phyloP scores from a whole-genome alignment of 2,329 filamentous ascomycete genomes.

The Cadophora luteo-olivacea region DNA sequence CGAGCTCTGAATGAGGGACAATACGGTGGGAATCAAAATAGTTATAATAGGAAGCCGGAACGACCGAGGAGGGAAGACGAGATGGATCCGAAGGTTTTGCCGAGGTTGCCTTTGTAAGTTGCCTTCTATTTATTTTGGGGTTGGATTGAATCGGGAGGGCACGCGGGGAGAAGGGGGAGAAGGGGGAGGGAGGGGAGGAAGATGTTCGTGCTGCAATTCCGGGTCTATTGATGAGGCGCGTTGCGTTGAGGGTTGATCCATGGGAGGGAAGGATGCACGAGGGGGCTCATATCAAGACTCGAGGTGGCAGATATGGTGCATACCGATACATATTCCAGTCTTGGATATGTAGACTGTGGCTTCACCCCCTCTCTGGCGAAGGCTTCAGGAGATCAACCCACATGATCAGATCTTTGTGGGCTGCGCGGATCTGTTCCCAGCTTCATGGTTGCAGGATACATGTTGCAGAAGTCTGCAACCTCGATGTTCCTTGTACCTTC shows the following conservation, averaged over 20 bases:
- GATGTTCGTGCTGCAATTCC: neutral
- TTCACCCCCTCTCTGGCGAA: neutral
- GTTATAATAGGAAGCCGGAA: neutral
- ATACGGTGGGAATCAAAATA: neutral
- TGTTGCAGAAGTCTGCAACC: conserved; percentile 13
- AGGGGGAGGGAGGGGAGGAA: no score
- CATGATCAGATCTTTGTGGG: neutral
- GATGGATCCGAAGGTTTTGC: conserved; percentile 12
- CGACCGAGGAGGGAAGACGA: conserved; percentile 16
- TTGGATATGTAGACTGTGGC: neutral
- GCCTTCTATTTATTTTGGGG: neutral
- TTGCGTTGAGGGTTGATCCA: neutral
- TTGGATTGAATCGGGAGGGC: neutral
- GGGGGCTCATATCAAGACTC: neutral
- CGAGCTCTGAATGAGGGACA: neutral
- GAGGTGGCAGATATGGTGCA: neutral
- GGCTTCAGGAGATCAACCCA: neutral
- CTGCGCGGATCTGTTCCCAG: neutral
- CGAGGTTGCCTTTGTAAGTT: conserved; percentile 22
- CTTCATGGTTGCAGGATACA: conserved; percentile 4
- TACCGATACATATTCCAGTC: neutral
- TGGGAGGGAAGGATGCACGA: neutral
- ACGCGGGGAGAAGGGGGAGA: neutral
- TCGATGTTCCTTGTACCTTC: conserved; percentile 4
- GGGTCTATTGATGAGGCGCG: neutral